Conservation (phyloP, 1,284 basidiomycete genomes). For the Irpex sp. region DNA sequence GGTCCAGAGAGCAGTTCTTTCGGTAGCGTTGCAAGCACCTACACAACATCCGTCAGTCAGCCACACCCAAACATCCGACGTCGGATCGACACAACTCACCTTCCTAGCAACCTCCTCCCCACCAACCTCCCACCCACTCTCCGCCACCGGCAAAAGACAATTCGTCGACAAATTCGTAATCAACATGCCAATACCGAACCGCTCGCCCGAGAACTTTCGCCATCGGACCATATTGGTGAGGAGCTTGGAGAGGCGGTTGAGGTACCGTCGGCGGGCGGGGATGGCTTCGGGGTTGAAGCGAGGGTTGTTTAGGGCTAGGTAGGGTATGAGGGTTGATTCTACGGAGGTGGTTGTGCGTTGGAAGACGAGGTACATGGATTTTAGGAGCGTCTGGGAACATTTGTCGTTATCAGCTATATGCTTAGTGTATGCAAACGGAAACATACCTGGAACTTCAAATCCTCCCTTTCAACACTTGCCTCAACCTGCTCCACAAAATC, state of each 20-base stretch:
- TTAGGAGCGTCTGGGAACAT: slow-evolving; percentile 61
- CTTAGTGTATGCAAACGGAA: too few relatives aligned
- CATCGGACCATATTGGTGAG: slow-evolving; percentile 69
- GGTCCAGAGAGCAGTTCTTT: slow-evolving; percentile 7
- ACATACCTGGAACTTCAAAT: slow-evolving; percentile 71
- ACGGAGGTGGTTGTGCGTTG: slow-evolving; percentile 46
- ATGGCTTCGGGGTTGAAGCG: slow-evolving; percentile 76
- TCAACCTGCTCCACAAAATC: slow-evolving; percentile 81
- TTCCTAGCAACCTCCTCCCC: slow-evolving; percentile 65
- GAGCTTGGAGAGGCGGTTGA: slow-evolving; percentile 69
- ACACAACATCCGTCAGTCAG: neutral
- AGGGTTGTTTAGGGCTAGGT: slow-evolving; percentile 34
- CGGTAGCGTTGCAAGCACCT: neutral
- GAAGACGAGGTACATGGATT: slow-evolving; percentile 57
- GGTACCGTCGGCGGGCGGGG: slow-evolving; percentile 65
- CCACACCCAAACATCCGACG: neutral
- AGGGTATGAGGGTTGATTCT: slow-evolving; percentile 40
- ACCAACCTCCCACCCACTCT: slow-evolving; percentile 84
- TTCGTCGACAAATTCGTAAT: slow-evolving; percentile 54
- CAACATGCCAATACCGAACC: slow-evolving; percentile 52
- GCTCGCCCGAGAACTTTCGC: slow-evolving; percentile 68
- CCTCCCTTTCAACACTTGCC: slow-evolving; percentile 64
- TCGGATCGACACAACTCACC: slow-evolving; percentile 36
- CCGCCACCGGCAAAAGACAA: slow-evolving; percentile 63
- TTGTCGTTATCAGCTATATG: neutral